Conservation (phyloP, 352 stramenopile genomes). For the Aphanomyces cochlioides region DNA sequence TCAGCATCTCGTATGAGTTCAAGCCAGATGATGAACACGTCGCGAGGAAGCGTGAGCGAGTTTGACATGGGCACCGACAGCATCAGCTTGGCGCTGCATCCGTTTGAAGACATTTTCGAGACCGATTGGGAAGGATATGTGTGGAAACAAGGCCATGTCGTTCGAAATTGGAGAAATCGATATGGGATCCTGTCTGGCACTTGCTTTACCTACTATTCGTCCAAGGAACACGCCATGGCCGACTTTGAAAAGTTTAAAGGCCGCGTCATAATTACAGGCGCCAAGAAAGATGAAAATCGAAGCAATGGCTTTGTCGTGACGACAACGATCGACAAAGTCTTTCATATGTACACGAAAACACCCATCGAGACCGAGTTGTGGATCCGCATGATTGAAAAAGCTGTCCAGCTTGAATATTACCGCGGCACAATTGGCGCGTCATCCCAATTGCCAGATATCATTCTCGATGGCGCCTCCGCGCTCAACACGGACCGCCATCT, state of each 20-base stretch:
- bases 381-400: constrained; percentile 80
- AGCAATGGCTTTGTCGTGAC: constrained; percentile 77
- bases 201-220: constrained; percentile 78
- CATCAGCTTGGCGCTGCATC: constrained; percentile 33
- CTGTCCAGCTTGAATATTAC: constrained; percentile 48
- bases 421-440: constrained; percentile 15
- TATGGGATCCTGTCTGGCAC: constrained; percentile 78
- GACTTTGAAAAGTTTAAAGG: constrained; percentile 83
- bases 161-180: constrained; percentile 79
- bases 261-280: constrained; percentile 73
- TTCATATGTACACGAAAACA: constrained; percentile 79
- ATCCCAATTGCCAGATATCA: constrained; percentile 22
- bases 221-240: constrained; percentile 68
- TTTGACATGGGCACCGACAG: constrained; percentile 23
- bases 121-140: constrained; percentile 87
- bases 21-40: constrained; percentile 12
- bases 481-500: background rate
- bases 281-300: constrained; percentile 55
- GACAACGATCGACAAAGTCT: constrained; percentile 83
- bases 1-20: constrained; percentile 10
- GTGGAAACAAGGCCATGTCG: constrained; percentile 84
- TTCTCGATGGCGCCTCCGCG: constrained; percentile 1
- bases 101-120: constrained; percentile 81
- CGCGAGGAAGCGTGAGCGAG: constrained; percentile 11
- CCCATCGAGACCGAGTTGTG: constrained; percentile 78